These are phyloP conservation scores for Hypoxylon cercidicola DNA, from an alignment of 495 filamentous ascomycete genomes.

Conservation along the genomic window DNA sequence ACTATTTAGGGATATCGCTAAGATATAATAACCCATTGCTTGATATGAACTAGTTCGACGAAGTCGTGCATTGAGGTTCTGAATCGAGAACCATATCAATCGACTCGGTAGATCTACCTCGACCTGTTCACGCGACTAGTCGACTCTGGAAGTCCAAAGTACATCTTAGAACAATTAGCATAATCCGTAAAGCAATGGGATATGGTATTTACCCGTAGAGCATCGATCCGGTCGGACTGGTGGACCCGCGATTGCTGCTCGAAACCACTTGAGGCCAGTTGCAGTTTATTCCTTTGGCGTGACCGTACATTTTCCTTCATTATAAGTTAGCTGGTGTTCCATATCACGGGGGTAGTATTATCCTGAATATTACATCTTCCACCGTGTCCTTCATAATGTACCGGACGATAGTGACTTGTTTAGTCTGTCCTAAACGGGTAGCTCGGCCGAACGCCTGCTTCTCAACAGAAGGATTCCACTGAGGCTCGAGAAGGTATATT, in stretches of 20 bases:
- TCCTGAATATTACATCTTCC: constrained; percentile 52
- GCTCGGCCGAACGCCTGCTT: constrained; percentile 58
- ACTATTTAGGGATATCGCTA: too few species aligned
- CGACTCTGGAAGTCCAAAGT: neutral
- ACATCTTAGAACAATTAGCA: neutral
- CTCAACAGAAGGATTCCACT: constrained; percentile 65
- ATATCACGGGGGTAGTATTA: neutral
- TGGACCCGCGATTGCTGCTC: neutral
- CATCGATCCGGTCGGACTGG: neutral
- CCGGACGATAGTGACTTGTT: constrained; percentile 53
- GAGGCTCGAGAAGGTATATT: constrained; percentile 59
- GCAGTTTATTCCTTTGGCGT: constrained; percentile 1
- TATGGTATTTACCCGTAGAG: neutral
- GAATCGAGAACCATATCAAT: too few species aligned
- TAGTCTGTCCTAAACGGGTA: constrained; percentile 55
- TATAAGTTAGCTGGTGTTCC: neutral
- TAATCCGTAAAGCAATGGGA: too few species aligned
- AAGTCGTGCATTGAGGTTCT: too few species aligned
- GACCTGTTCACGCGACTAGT: neutral
- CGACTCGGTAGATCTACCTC: constrained; percentile 12
- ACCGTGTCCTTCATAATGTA: constrained; percentile 57
- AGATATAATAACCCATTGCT: too few species aligned
- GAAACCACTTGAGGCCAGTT: neutral
- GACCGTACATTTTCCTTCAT: neutral
- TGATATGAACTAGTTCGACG: too few species aligned